Conservation (phyloP, 2,329 filamentous ascomycete species). For the Monosporascus sp. region DNA sequence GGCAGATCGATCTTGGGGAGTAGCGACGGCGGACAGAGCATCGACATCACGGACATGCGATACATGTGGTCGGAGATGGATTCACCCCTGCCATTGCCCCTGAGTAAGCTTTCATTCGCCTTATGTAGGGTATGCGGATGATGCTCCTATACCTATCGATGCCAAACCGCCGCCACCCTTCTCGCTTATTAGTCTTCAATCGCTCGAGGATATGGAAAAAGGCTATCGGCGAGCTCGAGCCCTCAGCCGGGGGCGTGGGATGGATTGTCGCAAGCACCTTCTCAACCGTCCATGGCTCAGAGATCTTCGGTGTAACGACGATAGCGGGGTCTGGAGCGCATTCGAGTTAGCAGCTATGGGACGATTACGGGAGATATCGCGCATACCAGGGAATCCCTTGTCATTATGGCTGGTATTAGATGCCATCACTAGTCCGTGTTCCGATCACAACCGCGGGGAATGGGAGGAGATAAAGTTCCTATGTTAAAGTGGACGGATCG, state of each 20-base stretch:
- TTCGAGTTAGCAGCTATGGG: slow-evolving; percentile 7
- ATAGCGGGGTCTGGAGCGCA: slow-evolving; percentile 27
- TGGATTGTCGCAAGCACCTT: slow-evolving; percentile 62
- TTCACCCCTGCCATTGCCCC: slow-evolving; percentile 55
- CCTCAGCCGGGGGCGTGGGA: slow-evolving; percentile 50
- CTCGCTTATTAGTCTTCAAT: slow-evolving; percentile 92
- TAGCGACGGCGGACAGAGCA: slow-evolving; percentile 78
- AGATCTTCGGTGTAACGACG: slow-evolving; percentile 33
- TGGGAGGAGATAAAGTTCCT: too few species aligned
- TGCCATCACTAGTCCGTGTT: not conserved
- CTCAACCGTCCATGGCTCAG: slow-evolving; percentile 49
- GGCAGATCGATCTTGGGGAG: slow-evolving; percentile 67
- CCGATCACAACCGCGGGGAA: not conserved
- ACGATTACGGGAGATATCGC: not conserved
- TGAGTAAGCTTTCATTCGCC: slow-evolving; percentile 2
- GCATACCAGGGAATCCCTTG: slow-evolving; percentile 10
- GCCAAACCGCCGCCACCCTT: slow-evolving; percentile 89
- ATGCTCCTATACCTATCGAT: slow-evolving; percentile 48
- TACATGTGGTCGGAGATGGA: slow-evolving; percentile 99
- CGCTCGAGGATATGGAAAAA: slow-evolving; percentile 95
- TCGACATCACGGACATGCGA: slow-evolving; percentile 93
- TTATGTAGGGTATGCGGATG: too few species aligned
- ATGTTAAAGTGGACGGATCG: too few species aligned
- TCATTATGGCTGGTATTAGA: not conserved
- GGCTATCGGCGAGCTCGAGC: slow-evolving; percentile 68